These are phyloP conservation scores for Cryptosporidium meleagridis DNA, from an alignment of 169 alveolate genomes.

Conservation along the genomic window DNA sequence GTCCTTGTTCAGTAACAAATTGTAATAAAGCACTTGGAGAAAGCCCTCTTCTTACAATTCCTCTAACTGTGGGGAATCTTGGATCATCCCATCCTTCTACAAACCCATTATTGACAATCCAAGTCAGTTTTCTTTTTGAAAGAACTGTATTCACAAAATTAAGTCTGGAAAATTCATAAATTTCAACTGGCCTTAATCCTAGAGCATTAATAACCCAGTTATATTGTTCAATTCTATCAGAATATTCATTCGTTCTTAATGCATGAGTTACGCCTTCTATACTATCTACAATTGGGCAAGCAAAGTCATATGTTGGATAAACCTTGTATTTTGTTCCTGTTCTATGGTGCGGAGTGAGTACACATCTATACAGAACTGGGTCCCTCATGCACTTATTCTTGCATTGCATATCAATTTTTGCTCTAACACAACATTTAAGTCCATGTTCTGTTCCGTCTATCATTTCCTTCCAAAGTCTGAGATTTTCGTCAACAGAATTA, in stretches of 20 bases:
- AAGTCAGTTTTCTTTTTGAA: conserved; percentile 95
- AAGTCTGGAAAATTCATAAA: conserved; percentile 95
- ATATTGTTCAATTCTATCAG: conserved; percentile 95
- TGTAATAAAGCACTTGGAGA: conserved; percentile 96
- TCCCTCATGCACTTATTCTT: conserved; percentile 97
- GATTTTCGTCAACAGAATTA: conserved; percentile 90
- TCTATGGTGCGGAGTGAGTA: conserved; percentile 92
- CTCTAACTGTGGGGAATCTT: conserved; percentile 98
- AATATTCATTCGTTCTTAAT: conserved; percentile 96
- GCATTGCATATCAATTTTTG: conserved; percentile 94
- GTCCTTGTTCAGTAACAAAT: conserved; percentile 97
- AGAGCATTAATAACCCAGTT: conserved; percentile 92
- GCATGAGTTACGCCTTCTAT: conserved; percentile 98
- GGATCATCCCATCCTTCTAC: conserved; percentile 98
- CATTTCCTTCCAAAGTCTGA: conserved; percentile 91
- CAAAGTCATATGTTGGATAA: conserved; percentile 99
- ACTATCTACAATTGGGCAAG: conserved; percentile 98
- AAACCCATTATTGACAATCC: conserved; percentile 93
- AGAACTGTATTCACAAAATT: conserved; percentile 94
- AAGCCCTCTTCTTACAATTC: conserved; percentile 98
- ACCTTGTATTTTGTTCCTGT: conserved; percentile 94
- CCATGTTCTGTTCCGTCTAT: conserved; percentile 89
- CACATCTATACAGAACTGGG: conserved; percentile 96
- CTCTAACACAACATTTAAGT: conserved; percentile 95
- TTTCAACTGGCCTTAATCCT: conserved; percentile 89